Conservation (phyloP, 768 basidiomycete species). For the Trametes punicea region DNA sequence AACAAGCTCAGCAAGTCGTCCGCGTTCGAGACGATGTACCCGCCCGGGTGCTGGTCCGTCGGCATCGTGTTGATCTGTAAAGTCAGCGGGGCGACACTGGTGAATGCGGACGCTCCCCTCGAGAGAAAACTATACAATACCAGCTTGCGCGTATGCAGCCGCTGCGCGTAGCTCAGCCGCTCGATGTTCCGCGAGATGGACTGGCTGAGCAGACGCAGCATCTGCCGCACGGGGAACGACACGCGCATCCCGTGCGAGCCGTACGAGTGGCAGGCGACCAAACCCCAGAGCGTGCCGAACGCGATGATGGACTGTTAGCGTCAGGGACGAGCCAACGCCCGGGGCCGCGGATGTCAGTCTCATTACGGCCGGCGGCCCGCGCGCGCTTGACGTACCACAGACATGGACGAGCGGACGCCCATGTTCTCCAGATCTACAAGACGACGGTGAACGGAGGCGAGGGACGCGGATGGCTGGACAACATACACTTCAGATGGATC, state of each 20-base stretch:
- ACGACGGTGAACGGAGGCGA: background rate
- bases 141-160: slow-evolving; percentile 72
- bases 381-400: slow-evolving; percentile 51
- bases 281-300: slow-evolving; percentile 77
- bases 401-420: slow-evolving; percentile 83
- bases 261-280: slow-evolving; percentile 77
- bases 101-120: background rate
- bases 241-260: slow-evolving; percentile 79
- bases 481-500: slow-evolving; percentile 74
- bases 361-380: background rate
- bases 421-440: slow-evolving; percentile 68
- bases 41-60: slow-evolving; percentile 64
- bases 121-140: slow-evolving; percentile 36
- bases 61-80: slow-evolving; percentile 67
- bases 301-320: slow-evolving; percentile 66
- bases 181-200: slow-evolving; percentile 80
- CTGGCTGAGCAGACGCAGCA: slow-evolving; percentile 75
- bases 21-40: slow-evolving; percentile 77
- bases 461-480: background rate
- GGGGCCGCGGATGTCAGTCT: background rate
- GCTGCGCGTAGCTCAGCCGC: slow-evolving; percentile 70
- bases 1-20: slow-evolving; percentile 77
- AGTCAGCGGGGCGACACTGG: background rate
- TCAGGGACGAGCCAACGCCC: background rate
- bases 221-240: slow-evolving; percentile 80